Evolutionary conservation across 2,329 filamentous ascomycete species (phyloP).

Genomic region (Ophiosphaerella narmari): DNA sequence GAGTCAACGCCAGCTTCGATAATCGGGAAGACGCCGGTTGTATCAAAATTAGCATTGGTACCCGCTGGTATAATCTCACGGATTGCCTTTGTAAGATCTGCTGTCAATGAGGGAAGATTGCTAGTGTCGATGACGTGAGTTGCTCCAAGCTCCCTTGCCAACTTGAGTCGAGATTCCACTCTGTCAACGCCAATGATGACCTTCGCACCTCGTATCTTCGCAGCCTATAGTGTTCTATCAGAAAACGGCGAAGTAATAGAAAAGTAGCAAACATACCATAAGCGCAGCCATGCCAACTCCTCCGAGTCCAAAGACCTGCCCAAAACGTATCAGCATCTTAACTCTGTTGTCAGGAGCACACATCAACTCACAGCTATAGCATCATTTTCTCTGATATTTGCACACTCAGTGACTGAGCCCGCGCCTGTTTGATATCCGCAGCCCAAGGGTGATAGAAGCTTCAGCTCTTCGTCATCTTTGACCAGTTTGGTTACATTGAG

Average conservation of each 20-base stretch:
- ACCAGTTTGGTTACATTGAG: constrained; percentile 50
- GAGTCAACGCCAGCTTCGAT: constrained; percentile 51
- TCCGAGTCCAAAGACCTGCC: constrained; percentile 47
- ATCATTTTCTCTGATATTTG: constrained; percentile 42
- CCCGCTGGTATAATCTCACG: constrained; percentile 45
- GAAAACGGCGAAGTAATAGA: not conserved
- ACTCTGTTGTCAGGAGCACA: not conserved
- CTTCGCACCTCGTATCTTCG: constrained; percentile 47
- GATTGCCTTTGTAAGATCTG: constrained; percentile 43
- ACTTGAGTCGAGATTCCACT: constrained; percentile 37
- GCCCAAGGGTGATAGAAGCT: constrained; percentile 52
- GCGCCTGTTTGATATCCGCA: constrained; percentile 55
- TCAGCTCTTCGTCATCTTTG: constrained; percentile 46
- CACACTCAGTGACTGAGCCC: constrained; percentile 47
- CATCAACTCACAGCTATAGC: constrained; percentile 42
- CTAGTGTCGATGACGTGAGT: constrained; percentile 47
- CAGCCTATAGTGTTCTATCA: constrained; percentile 37
- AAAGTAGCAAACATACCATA: constrained; percentile 34
- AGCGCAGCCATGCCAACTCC: constrained; percentile 55
- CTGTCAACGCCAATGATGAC: constrained; percentile 48
- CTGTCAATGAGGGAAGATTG: constrained; percentile 11
- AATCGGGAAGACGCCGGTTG: constrained; percentile 53
- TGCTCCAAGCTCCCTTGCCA: constrained; percentile 46
- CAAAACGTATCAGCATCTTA: not conserved
- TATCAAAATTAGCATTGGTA: constrained; percentile 55